Percentiles rank a stretch among this genome's conserved stretches.
Evolutionary conservation across 192 early-diverging fungal genomes (phyloP).

Genomic region (Podila minutissima): DNA sequence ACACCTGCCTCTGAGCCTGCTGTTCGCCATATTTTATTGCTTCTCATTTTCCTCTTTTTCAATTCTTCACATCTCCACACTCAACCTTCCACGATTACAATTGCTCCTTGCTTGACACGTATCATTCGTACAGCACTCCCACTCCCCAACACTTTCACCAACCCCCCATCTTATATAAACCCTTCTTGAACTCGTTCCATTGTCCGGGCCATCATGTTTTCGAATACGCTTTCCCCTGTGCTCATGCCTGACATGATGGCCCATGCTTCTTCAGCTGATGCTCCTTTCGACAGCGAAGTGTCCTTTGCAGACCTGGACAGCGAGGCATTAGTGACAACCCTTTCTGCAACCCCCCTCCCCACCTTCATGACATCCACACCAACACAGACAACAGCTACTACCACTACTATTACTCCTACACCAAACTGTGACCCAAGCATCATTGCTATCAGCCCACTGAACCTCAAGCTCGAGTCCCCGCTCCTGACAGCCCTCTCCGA

Average conservation of each 20-base stretch:
- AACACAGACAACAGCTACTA: background rate
- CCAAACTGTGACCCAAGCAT: slow-evolving; percentile 43
- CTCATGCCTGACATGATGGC: slow-evolving; percentile 51
- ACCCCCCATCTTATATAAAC: slow-evolving; percentile 31
- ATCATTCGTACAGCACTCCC: background rate
- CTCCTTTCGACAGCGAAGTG: slow-evolving; percentile 53
- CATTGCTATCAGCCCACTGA: slow-evolving; percentile 45
- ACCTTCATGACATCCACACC: slow-evolving; percentile 2
- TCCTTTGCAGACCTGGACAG: slow-evolving; percentile 55
- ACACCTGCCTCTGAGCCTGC: background rate
- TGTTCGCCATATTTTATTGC: too few species aligned
- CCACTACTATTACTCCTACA: slow-evolving; percentile 5
- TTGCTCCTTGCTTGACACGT: slow-evolving; percentile 23
- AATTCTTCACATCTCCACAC: slow-evolving; percentile 10
- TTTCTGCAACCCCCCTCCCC: slow-evolving; percentile 41
- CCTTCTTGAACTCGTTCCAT: slow-evolving; percentile 23
- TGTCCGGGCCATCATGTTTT: slow-evolving; percentile 57
- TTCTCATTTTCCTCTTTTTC: background rate
- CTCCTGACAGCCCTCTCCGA: slow-evolving; percentile 5
- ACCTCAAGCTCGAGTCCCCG: slow-evolving; percentile 48
- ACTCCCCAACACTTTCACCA: background rate
- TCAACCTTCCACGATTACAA: slow-evolving; percentile 6
- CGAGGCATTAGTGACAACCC: slow-evolving; percentile 53
- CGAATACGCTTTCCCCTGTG: slow-evolving; percentile 34
- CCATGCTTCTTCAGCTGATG: slow-evolving; percentile 56